Conservation (phyloP, 2,329 filamentous ascomycete species). For the Verticillium zaregamsianum region DNA sequence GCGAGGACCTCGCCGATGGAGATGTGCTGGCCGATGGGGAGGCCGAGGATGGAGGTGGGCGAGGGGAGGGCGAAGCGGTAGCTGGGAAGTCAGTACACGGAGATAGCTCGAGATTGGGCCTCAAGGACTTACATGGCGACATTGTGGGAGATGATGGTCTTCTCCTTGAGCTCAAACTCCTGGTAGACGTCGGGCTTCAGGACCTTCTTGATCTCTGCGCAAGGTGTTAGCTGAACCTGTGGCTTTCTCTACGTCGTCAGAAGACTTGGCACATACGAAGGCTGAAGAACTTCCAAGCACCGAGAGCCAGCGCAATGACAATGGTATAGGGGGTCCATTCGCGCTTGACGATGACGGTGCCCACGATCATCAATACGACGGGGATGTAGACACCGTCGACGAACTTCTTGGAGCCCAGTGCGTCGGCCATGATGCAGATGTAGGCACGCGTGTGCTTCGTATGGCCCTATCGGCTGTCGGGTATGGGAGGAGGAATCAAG, state of each 20-base stretch:
- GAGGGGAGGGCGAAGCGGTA: conserved; percentile 89
- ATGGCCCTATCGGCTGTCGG: neutral
- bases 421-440: conserved; percentile 23
- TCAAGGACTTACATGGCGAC: conserved; percentile 72
- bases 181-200: conserved; percentile 87
- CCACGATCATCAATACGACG: conserved; percentile 71
- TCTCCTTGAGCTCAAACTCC: conserved; percentile 88
- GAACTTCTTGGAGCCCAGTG: conserved; percentile 56
- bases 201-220: conserved; percentile 69
- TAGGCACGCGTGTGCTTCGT: neutral
- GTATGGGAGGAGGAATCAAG: neutral
- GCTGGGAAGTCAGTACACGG: conserved; percentile 34
- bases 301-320: conserved; percentile 60
- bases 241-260: neutral
- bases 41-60: conserved; percentile 77
- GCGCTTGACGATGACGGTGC: conserved; percentile 71
- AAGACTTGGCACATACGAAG: conserved; percentile 55
- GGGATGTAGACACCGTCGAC: conserved; percentile 82
- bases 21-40: conserved; percentile 98
- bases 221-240: neutral
- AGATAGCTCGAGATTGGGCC: too few relatives aligned
- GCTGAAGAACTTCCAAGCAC: conserved; percentile 66
- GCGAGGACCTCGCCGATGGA: conserved; percentile 78
- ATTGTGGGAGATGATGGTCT: conserved; percentile 96
- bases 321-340: conserved; percentile 73